Base-by-base conservation (phyloP, 2,329 filamentous ascomycete species). In the Venturia carpophila region DNA sequence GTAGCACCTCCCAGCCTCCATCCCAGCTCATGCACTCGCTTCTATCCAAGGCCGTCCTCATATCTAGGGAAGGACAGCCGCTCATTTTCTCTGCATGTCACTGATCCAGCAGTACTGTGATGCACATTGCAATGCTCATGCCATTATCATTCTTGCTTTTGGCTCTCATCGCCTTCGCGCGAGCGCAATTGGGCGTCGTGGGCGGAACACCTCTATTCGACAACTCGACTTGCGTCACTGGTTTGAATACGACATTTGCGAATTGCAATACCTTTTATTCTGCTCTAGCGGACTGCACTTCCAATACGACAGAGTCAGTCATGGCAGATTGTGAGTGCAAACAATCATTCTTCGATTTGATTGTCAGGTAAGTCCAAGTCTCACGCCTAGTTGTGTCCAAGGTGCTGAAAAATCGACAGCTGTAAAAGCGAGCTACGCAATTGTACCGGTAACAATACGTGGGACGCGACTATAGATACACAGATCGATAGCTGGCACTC, bases 241-340 rank as follows among this genome's bases (percentile, higher is more conserved):
- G 52, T 4, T 27, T 27, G 5, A 37, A 37, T 58, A 58, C 52
- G 6, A 58, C 52, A 2, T 58, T 58, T 37, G 15, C 24, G 30
- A 58, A 37, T 58, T 58, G 52, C 52, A 58, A 58, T 58, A 58
- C 52, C 6, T 58, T 19, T 5, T 58, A 37, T 37, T 58, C 52
- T 5, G 13, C 27, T 3, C 10, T 58, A 15, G 30, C 17, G 15
- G 37, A 21, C n/a, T 58, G 52, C 19, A 58, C 52, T 1, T 37
- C 27, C 1, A 58, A 58, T 11, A 58, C 52, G 5, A 58, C 52
- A 15, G 30, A 34, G 24, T 5, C 15, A 2, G 30, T 37, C 15
- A 4, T 34, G 52, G 52, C 27, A 15, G 52, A 19, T 13, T 58
- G 52, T 37, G 15, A 58, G n/a, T 58, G 52, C 30, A 34, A 7